phyloP scores from a whole-genome alignment of 768 basidiomycete species.

The Pleurotus sapidus region DNA sequence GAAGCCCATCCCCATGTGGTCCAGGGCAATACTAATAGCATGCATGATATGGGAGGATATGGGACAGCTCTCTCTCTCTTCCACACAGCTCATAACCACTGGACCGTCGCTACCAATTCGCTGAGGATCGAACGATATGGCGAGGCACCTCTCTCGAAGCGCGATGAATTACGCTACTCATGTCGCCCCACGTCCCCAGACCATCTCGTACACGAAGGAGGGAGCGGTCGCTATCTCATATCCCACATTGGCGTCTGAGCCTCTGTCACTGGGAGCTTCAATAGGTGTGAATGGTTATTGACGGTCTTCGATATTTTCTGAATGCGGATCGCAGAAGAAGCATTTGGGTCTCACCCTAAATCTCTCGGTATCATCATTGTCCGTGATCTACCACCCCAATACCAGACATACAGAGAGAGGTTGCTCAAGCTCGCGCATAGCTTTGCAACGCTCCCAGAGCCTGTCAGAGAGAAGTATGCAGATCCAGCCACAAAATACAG shows the following conservation, averaged over 20 bases:
- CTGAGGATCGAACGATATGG: background rate
- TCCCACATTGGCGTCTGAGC: constrained; percentile 47
- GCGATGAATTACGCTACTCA: constrained; percentile 5
- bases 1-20: too few species aligned
- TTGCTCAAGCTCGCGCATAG: constrained; percentile 73
- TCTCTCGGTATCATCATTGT: constrained; percentile 82
- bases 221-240: constrained; percentile 66
- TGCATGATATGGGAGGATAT: too few species aligned
- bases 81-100: too few species aligned
- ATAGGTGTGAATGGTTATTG: constrained; percentile 47
- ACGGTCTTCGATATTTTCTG: too few species aligned
- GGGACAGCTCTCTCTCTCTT: too few species aligned
- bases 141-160: constrained; percentile 7
- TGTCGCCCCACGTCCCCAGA: constrained; percentile 12
- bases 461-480: constrained; percentile 67
- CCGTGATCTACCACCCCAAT: constrained; percentile 74
- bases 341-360: constrained; percentile 77
- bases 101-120: too few species aligned
- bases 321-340: constrained; percentile 48
- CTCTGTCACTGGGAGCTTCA: constrained; percentile 48
- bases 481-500: constrained; percentile 75
- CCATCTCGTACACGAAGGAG: constrained; percentile 36
- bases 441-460: constrained; percentile 72
- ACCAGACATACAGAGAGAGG: constrained; percentile 58
- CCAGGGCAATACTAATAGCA: too few species aligned